Evolutionary conservation across 2,329 filamentous ascomycete species (phyloP).

Genomic region (Hymenoscyphus salicellus): DNA sequence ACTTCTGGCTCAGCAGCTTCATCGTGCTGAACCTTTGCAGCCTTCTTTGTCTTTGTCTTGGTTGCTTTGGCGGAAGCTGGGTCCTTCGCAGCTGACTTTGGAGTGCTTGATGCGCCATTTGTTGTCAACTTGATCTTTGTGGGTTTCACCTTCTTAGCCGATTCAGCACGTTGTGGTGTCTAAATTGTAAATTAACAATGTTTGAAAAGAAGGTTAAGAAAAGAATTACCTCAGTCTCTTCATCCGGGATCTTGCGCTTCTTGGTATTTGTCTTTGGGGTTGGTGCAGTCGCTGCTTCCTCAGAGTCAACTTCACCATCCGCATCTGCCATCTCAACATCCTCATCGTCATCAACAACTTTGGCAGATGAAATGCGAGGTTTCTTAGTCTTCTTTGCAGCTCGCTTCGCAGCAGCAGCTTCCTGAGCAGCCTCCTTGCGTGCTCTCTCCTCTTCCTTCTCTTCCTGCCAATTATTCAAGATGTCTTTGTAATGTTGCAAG

Average conservation of each 20-base stretch:
- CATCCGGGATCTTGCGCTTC: slow-evolving; percentile 80
- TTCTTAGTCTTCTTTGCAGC: slow-evolving; percentile 46
- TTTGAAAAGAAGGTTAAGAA: neutral
- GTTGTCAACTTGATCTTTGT: slow-evolving; percentile 62
- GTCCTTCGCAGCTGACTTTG: slow-evolving; percentile 36
- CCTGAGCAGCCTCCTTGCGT: slow-evolving; percentile 41
- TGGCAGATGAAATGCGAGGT: slow-evolving; percentile 39
- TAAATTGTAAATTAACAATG: slow-evolving; percentile 33
- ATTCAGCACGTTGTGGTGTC: slow-evolving; percentile 58
- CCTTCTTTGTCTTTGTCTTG: slow-evolving; percentile 48
- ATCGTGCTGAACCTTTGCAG: slow-evolving; percentile 42
- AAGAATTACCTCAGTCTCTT: slow-evolving; percentile 63
- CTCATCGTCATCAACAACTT: slow-evolving; percentile 48
- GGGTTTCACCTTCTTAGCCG: slow-evolving; percentile 66
- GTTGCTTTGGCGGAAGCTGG: slow-evolving; percentile 38
- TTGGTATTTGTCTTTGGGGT: slow-evolving; percentile 55
- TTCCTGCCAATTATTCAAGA: slow-evolving; percentile 69
- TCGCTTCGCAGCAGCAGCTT: slow-evolving; percentile 49
- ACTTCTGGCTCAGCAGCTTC: slow-evolving; percentile 55
- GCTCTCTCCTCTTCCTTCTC: slow-evolving; percentile 55
- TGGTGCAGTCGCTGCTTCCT: slow-evolving; percentile 43
- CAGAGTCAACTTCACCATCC: slow-evolving; percentile 51
- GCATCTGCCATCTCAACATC: slow-evolving; percentile 60
- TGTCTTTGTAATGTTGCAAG: slow-evolving; percentile 77
- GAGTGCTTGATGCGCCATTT: slow-evolving; percentile 40